Conservation (phyloP, 768 basidiomycete genomes). For the Tylopilus rubrobrunneus region DNA sequence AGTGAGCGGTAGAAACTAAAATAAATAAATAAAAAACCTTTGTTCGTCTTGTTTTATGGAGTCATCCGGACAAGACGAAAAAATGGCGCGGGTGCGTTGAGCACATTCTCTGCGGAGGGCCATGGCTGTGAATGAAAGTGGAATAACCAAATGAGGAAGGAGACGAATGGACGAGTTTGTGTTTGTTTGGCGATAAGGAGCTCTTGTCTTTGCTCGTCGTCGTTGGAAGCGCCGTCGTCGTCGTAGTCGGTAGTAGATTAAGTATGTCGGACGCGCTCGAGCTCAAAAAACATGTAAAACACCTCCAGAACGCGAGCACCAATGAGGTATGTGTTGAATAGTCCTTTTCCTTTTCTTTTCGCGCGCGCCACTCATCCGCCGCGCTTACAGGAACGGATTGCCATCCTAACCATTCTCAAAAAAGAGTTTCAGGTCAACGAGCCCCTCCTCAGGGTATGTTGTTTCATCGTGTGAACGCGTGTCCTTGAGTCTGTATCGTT, state of each 20-base stretch:
- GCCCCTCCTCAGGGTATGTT: slow-evolving; percentile 66
- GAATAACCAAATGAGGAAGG: slow-evolving; percentile 7
- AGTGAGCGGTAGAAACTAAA: neutral
- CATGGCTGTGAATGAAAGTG: neutral
- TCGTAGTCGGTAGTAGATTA: slow-evolving; percentile 16
- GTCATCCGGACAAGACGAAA: slow-evolving; percentile 63
- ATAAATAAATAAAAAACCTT: slow-evolving; percentile 43
- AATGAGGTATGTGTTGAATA: slow-evolving; percentile 45
- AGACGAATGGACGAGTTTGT: slow-evolving; percentile 7
- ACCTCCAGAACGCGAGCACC: slow-evolving; percentile 60
- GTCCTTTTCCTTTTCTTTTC: neutral
- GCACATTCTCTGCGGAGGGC: slow-evolving; percentile 53
- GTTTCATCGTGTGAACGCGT: slow-evolving; percentile 12
- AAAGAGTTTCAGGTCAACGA: slow-evolving; percentile 67
- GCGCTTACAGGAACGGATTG: slow-evolving; percentile 54
- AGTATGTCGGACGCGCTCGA: slow-evolving; percentile 45
- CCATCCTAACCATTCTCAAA: slow-evolving; percentile 59
- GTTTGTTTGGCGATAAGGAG: slow-evolving; percentile 14
- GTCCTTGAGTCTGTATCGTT: neutral
- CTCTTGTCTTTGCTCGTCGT: neutral
- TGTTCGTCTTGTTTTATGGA: slow-evolving; percentile 62
- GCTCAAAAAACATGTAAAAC: slow-evolving; percentile 78
- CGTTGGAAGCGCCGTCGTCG: neutral
- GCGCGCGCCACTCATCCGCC: neutral
- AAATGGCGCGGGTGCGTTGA: slow-evolving; percentile 71